phyloP scores from a whole-genome alignment of 805 yeast genomes.

The Candida hungchunana region DNA sequence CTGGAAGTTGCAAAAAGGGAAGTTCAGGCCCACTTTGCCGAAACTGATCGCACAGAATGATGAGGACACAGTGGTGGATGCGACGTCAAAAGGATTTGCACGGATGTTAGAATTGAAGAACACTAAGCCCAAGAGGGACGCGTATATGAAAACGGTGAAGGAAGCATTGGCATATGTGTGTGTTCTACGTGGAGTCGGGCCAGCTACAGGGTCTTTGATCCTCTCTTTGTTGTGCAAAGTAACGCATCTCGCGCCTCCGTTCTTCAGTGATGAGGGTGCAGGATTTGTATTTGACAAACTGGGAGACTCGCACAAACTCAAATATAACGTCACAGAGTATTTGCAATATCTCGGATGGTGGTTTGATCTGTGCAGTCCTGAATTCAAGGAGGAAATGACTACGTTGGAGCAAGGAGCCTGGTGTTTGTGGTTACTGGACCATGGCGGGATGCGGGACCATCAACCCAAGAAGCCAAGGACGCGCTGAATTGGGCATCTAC shows the following conservation, averaged over 20 bases:
- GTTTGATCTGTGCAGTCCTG: conserved; percentile 8
- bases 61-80: conserved; percentile 8
- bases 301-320: conserved; percentile 15
- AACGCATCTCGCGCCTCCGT: conserved; percentile 23
- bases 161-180: conserved; percentile 8
- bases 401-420: conserved; percentile 23
- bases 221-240: conserved; percentile 17
- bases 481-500: no score
- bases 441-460: not conserved
- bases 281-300: conserved; percentile 10
- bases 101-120: conserved; percentile 2
- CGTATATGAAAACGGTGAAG: conserved; percentile 13
- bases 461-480: conserved; percentile 1
- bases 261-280: conserved; percentile 27
- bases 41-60: conserved; percentile 22
- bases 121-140: not conserved
- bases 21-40: conserved; percentile 24
- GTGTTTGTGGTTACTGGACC: conserved; percentile 16
- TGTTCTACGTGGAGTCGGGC: conserved; percentile 25
- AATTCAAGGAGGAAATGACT: conserved; percentile 13
- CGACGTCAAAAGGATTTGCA: conserved; percentile 14
- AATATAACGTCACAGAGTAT: conserved; percentile 22
- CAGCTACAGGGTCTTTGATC: conserved; percentile 26
- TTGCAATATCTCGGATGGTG: conserved; percentile 15
- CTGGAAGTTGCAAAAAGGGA: conserved; percentile 27